phyloP scores from a whole-genome alignment of 73 alveolate species.

The Tetrahymena thermophila region DNA sequence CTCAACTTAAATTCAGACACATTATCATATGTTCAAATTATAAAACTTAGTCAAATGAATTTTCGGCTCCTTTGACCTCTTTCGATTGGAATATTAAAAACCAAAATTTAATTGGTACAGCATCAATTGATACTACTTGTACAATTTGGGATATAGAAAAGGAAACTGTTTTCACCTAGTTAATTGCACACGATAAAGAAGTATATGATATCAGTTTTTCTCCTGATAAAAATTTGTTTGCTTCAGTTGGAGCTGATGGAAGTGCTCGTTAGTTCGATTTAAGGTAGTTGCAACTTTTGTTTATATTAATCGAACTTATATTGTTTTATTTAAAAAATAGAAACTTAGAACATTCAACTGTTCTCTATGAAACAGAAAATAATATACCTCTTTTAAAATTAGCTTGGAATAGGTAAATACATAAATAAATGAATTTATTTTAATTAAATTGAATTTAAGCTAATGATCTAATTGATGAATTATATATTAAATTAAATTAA shows the following conservation, averaged over 20 bases:
- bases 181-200: conserved; percentile 99
- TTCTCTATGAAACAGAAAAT: conserved; percentile 84
- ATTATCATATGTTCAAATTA: neutral
- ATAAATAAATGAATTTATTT: neutral
- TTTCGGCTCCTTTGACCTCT: conserved; percentile 93
- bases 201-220: conserved; percentile 96
- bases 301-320: neutral
- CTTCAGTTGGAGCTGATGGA: conserved; percentile 99
- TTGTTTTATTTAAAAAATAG: conserved; percentile 15
- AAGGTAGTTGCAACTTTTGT: conserved; percentile 21
- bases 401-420: conserved; percentile 75
- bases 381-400: conserved; percentile 77
- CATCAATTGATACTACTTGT: conserved; percentile 97
- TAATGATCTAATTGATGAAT: too few species aligned
- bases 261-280: conserved; percentile 93
- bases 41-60: conserved; percentile 29
- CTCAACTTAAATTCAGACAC: too few species aligned
- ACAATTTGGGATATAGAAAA: conserved; percentile 97
- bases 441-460: neutral
- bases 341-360: conserved; percentile 93
- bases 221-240: conserved; percentile 82
- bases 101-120: conserved; percentile 89
- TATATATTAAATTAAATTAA: neutral
- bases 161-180: conserved; percentile 86
- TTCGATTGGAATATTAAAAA: conserved; percentile 95